A percentile compares a stretch with the other conserved stretches of the same genome.
phyloP scores from a whole-genome alignment of 768 basidiomycete species.

The Phlegmacium glaucopus region DNA sequence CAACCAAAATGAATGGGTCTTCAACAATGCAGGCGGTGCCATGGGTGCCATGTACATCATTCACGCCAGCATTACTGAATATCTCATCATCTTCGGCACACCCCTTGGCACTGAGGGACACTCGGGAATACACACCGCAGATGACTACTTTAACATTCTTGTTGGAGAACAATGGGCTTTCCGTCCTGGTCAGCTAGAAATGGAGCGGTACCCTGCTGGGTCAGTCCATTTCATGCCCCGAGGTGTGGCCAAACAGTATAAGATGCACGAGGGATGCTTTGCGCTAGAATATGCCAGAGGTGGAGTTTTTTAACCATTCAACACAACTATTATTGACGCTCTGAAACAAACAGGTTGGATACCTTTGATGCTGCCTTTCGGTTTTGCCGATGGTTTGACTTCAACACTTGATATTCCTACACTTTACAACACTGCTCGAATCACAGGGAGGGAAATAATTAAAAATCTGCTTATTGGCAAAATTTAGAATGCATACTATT shows the following conservation, averaged over 20 bases:
- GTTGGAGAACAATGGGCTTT: slow-evolving; percentile 96
- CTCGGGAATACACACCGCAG: slow-evolving; percentile 88
- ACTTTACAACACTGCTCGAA: slow-evolving; percentile 69
- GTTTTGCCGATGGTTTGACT: slow-evolving; percentile 77
- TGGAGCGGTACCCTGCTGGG: slow-evolving; percentile 84
- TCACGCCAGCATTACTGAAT: slow-evolving; percentile 96
- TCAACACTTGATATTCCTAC: slow-evolving; percentile 90
- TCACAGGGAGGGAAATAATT: slow-evolving; percentile 83
- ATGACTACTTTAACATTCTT: slow-evolving; percentile 97
- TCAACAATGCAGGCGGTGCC: slow-evolving; percentile 96
- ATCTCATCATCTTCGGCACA: slow-evolving; percentile 93
- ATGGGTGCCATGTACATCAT: slow-evolving; percentile 99
- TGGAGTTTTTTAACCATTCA: slow-evolving; percentile 30
- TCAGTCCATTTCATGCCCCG: slow-evolving; percentile 81
- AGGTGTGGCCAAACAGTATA: slow-evolving; percentile 92
- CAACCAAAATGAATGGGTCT: slow-evolving; percentile 81
- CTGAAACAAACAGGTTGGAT: slow-evolving; percentile 78
- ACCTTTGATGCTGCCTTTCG: slow-evolving; percentile 94
- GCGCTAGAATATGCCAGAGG: slow-evolving; percentile 95
- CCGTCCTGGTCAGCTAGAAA: slow-evolving; percentile 71
- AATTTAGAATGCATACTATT: slow-evolving; percentile 61
- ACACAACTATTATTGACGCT: not conserved
- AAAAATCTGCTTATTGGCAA: slow-evolving; percentile 83
- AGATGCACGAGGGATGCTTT: slow-evolving; percentile 95
- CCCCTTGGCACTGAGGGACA: slow-evolving; percentile 98